Evolutionary conservation across 2,329 filamentous ascomycete species (phyloP).

Genomic region (Epichloe bromicola): DNA sequence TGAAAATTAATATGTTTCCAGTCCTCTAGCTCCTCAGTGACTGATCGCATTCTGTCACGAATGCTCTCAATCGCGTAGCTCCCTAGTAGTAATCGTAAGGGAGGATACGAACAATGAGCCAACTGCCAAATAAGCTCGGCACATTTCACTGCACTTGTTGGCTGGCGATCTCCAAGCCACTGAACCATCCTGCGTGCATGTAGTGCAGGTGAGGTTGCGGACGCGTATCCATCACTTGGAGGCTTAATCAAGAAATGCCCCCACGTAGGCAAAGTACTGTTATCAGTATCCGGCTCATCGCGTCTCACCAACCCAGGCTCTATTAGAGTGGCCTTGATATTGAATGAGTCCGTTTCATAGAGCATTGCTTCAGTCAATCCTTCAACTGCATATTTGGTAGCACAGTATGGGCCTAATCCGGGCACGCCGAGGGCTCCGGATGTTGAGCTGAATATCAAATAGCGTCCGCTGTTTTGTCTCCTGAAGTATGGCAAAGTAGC

Average conservation of each 20-base stretch:
- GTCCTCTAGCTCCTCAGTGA: conserved; percentile 90
- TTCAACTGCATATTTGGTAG: conserved; percentile 94
- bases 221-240: conserved; percentile 68
- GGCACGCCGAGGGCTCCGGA: conserved; percentile 88
- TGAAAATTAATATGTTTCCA: conserved; percentile 78
- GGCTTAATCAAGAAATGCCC: conserved; percentile 87
- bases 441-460: conserved; percentile 89
- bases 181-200: conserved; percentile 87
- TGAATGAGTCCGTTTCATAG: conserved; percentile 84
- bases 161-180: conserved; percentile 87
- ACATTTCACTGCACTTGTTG: conserved; percentile 83
- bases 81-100: conserved; percentile 71
- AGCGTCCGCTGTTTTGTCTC: conserved; percentile 60
- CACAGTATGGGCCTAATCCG: conserved; percentile 85
- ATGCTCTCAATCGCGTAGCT: conserved; percentile 96
- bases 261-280: conserved; percentile 60
- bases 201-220: conserved; percentile 65
- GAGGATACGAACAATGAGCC: conserved; percentile 88
- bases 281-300: conserved; percentile 55
- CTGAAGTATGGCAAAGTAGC: conserved; percentile 79
- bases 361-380: conserved; percentile 93
- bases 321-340: conserved; percentile 86
- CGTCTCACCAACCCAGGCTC: conserved; percentile 80
- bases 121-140: conserved; percentile 91
- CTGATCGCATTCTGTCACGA: conserved; percentile 71